These are phyloP conservation scores for Candida hungchunana DNA, from an alignment of 805 yeast genomes.

Conservation along the genomic window DNA sequence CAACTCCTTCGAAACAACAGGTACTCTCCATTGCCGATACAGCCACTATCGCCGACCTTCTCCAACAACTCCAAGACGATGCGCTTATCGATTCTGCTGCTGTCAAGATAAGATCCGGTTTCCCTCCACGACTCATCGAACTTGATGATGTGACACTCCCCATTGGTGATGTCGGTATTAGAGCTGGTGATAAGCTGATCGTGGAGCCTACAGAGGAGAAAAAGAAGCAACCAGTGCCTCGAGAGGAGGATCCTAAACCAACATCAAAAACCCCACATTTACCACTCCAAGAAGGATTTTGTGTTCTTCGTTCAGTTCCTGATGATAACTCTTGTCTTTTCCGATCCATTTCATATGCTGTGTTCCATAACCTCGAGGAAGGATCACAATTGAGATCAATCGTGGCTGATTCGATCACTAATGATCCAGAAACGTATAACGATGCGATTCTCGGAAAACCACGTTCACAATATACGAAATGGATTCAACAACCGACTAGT, in stretches of 20 bases:
- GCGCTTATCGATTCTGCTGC: constrained; percentile 7
- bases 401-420: constrained; percentile 43
- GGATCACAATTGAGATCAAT: constrained; percentile 47
- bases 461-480: constrained; percentile 43
- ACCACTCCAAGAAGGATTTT: constrained; percentile 26
- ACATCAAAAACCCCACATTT: constrained; percentile 2
- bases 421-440: constrained; percentile 41
- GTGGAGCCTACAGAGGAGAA: constrained; percentile 31
- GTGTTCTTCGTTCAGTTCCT: constrained; percentile 55
- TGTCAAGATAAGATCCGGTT: constrained; percentile 45
- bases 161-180: constrained; percentile 42
- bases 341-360: constrained; percentile 55
- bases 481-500: constrained; percentile 57
- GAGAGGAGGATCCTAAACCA: not conserved
- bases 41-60: constrained; percentile 32
- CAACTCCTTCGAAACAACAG: constrained; percentile 24
- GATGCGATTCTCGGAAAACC: constrained; percentile 56
- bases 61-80: constrained; percentile 16
- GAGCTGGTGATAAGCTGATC: constrained; percentile 56
- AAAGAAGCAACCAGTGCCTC: not conserved
- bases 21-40: constrained; percentile 36
- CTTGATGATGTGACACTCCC: constrained; percentile 21
- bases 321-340: constrained; percentile 80
- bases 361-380: constrained; percentile 38
- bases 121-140: constrained; percentile 52